Percentiles rank a stretch among this genome's conserved stretches.
These are phyloP conservation scores for Candida railenensis DNA, from an alignment of 805 yeast species.

Conservation along the genomic window DNA sequence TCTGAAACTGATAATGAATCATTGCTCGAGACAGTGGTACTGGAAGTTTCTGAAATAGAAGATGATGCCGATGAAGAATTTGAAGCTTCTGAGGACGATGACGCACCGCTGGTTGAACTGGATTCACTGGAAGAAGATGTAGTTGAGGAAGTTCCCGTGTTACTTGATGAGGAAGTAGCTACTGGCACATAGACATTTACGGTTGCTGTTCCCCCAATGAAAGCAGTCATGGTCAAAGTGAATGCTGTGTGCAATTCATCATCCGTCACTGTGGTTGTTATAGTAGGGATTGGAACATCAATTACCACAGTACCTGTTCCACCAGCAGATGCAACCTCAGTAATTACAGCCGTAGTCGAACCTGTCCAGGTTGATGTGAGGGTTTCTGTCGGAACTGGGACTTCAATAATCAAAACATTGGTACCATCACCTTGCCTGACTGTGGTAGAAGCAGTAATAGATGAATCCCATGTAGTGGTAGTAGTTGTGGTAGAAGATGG, in stretches of 20 bases:
- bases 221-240: background rate
- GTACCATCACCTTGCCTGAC: constrained; percentile 9
- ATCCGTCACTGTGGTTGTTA: background rate
- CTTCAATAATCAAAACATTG: constrained; percentile 14
- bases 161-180: constrained; percentile 7
- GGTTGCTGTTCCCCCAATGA: background rate
- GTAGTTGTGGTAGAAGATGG: constrained; percentile 3
- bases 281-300: constrained; percentile 2
- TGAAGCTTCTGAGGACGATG: background rate
- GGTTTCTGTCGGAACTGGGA: constrained; percentile 8
- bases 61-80: background rate
- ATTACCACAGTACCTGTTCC: constrained; percentile 2
- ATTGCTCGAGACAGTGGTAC: background rate
- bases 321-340: constrained; percentile 5
- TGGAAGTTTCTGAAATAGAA: too few relatives aligned
- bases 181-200: background rate
- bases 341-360: constrained; percentile 11
- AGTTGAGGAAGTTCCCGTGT: constrained; percentile 12
- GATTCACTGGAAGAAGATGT: too few relatives aligned
- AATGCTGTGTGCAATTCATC: background rate
- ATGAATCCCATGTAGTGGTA: constrained; percentile 7
- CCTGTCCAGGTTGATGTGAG: constrained; percentile 2
- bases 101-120: too few relatives aligned
- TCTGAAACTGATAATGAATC: background rate
- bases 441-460: constrained; percentile 9